Conservation (phyloP, 768 basidiomycete genomes). For the Suillus spraguei region DNA sequence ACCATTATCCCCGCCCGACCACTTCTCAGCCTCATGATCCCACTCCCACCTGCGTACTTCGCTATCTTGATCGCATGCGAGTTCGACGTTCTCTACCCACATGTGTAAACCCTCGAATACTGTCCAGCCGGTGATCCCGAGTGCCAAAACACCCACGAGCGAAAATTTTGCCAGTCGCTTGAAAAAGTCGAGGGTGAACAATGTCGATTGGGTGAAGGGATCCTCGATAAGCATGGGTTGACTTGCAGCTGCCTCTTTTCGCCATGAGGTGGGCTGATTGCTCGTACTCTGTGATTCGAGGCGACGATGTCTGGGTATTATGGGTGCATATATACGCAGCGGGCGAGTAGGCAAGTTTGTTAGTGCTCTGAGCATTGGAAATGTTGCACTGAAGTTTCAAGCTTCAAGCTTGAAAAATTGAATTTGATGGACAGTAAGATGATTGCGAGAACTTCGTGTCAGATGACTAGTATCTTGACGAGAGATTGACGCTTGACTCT, state of each 20-base stretch:
- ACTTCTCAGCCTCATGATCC: constrained; percentile 62
- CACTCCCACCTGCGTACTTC: constrained; percentile 66
- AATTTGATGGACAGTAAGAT: constrained; percentile 1
- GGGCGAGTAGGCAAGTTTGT: constrained; percentile 13
- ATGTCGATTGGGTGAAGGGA: constrained; percentile 36
- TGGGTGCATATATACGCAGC: constrained; percentile 7
- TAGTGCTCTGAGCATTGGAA: constrained; percentile 20
- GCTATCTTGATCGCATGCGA: constrained; percentile 48
- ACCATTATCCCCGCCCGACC: constrained; percentile 58
- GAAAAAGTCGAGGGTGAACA: constrained; percentile 46
- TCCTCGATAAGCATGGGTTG: constrained; percentile 30
- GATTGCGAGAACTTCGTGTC: neutral
- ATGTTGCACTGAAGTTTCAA: neutral
- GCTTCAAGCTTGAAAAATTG: constrained; percentile 3
- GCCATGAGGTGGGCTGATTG: constrained; percentile 11
- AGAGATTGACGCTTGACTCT: neutral
- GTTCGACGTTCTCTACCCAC: constrained; percentile 63
- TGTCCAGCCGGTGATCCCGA: constrained; percentile 46
- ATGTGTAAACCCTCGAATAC: constrained; percentile 60
- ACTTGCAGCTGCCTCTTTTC: constrained; percentile 12
- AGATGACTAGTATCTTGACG: neutral
- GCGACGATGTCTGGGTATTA: constrained; percentile 3
- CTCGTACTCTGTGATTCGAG: constrained; percentile 22
- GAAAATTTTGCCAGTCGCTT: constrained; percentile 53
- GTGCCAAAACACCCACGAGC: constrained; percentile 43